These are phyloP conservation scores for Glomus cerebriforme DNA, from an alignment of 192 early-diverging fungal genomes.

Conservation along the genomic window DNA sequence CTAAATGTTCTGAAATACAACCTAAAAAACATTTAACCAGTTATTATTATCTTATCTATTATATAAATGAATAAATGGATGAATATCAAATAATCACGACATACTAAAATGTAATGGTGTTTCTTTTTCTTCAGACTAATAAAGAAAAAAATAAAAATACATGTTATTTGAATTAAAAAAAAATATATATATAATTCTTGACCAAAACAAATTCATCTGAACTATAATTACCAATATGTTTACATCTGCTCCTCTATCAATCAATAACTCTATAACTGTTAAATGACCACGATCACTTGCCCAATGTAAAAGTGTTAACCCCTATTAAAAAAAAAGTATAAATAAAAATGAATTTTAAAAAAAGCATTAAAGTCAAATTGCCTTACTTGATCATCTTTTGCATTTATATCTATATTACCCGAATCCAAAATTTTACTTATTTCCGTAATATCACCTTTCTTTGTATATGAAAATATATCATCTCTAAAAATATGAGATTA, in stretches of 20 bases:
- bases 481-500: slow-evolving; percentile 1
- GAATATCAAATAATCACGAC: background rate
- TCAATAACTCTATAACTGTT: slow-evolving; percentile 44
- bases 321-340: slow-evolving; percentile 37
- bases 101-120: slow-evolving; percentile 30
- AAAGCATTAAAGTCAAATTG: background rate
- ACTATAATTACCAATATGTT: slow-evolving; percentile 40
- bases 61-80: background rate
- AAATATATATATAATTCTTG: no score
- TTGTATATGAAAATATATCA: slow-evolving; percentile 20
- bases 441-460: background rate
- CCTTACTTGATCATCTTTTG: background rate
- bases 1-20: slow-evolving; percentile 25
- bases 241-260: slow-evolving; percentile 38
- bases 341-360: background rate
- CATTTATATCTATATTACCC: background rate
- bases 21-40: slow-evolving; percentile 1
- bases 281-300: slow-evolving; percentile 54
- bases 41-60: background rate
- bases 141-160: background rate
- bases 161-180: background rate
- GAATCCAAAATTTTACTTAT: background rate
- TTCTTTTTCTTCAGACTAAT: slow-evolving; percentile 9
- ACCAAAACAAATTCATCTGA: no score
- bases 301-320: slow-evolving; percentile 56